Base-by-base conservation (phyloP, 1,284 basidiomycete genomes). In the Mycosarcoma maydis region DNA sequence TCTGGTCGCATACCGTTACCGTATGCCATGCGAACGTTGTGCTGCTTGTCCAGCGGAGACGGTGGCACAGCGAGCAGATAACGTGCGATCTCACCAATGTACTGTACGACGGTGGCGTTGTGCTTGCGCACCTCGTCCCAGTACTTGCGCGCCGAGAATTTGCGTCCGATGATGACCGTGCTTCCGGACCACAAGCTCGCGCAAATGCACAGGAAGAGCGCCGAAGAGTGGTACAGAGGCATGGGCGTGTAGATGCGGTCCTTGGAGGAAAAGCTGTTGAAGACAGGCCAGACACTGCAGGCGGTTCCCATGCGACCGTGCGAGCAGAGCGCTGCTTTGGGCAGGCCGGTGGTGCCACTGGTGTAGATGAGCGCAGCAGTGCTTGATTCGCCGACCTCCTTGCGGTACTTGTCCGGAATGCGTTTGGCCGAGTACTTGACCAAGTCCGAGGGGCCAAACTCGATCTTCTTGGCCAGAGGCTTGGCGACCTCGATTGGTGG, bases 201-300 rank as follows among this genome's bases (percentile, higher is more conserved):
- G 33, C 65, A 76, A 49, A 83, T 64, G 52, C 80, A 80, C 29
- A 82, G 72, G 52, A 81, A 64, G 30, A 78, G 66, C 4, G 78
- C 80, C 1, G 74, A 76, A 22, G 73, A 76, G 64, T 78, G 77
- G 59, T 78, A 78, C 27, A 78, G 55, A 11, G 81, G 81, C 81
- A 82, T 82, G 16, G 79, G 77, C 4, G 81, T 82, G 68, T 82
- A 82, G 59, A 82, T 82, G 24, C 75, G 58, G 51, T 80, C 77
- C 24, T 58, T 65, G 37, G 43, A 37, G 19, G 44, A 46, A 46
- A 77, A 77, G 20, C 46, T 33, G 66, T 76, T 75, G 43, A 75
- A 49, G 26, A 29, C 58, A 23, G 73, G 67, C 76, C 74, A 78
- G 36, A 80, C 72, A 30, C 65, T 53, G 46, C 56, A 53, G 29